Conservation (phyloP, 495 filamentous ascomycete genomes). For the Xanthoparmelia taractica region DNA sequence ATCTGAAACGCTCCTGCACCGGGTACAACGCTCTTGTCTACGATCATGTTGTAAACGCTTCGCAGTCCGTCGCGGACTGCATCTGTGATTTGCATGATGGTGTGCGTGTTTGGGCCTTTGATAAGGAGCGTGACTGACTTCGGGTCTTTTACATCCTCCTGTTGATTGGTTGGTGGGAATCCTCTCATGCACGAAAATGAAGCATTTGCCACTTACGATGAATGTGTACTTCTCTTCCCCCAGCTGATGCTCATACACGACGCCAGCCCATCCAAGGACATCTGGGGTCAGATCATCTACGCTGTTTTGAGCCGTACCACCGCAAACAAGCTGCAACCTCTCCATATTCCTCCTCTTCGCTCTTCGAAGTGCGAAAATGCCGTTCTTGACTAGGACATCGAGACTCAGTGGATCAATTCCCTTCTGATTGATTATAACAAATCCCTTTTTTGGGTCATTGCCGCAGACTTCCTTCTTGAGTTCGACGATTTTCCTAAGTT, state of each 20-base stretch:
- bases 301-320: slow-evolving; percentile 86
- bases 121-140: slow-evolving; percentile 98
- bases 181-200: neutral
- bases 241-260: slow-evolving; percentile 94
- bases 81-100: slow-evolving; percentile 91
- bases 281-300: slow-evolving; percentile 88
- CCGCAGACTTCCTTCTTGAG: slow-evolving; percentile 98
- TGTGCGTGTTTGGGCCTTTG: slow-evolving; percentile 95
- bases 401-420: slow-evolving; percentile 94
- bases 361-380: slow-evolving; percentile 85
- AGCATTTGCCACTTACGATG: slow-evolving; percentile 40
- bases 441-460: slow-evolving; percentile 86
- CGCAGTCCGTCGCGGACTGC: slow-evolving; percentile 93
- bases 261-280: slow-evolving; percentile 89
- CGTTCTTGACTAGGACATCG: slow-evolving; percentile 95
- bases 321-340: slow-evolving; percentile 87
- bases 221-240: slow-evolving; percentile 99
- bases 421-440: slow-evolving; percentile 99
- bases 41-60: slow-evolving; percentile 97
- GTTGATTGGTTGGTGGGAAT: slow-evolving; percentile 23
- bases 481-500: slow-evolving; percentile 95
- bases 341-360: slow-evolving; percentile 99
- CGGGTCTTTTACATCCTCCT: slow-evolving; percentile 94
- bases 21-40: slow-evolving; percentile 88
- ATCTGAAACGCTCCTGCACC: slow-evolving; percentile 96